Percentiles rank a stretch among this genome's conserved stretches.
phyloP scores from a whole-genome alignment of 2,329 filamentous ascomycete species.

The Meredithiella fracta region DNA sequence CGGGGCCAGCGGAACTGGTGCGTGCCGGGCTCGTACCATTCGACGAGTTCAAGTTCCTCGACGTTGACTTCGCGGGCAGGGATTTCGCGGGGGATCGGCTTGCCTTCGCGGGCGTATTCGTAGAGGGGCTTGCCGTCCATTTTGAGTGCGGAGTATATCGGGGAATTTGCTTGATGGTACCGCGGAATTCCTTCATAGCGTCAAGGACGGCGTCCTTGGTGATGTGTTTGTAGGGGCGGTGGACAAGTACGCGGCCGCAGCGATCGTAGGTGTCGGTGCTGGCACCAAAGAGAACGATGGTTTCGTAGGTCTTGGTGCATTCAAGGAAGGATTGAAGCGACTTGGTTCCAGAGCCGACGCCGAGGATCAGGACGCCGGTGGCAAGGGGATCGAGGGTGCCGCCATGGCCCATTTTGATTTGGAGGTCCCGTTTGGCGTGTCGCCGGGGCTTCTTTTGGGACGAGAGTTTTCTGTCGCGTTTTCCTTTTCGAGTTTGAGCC shows the following conservation, averaged over 20 bases:
- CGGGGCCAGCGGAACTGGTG: conserved; percentile 68
- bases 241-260: conserved; percentile 64
- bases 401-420: conserved; percentile 90
- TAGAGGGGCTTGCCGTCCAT: conserved; percentile 90
- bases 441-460: conserved; percentile 43
- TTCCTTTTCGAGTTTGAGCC: conserved; percentile 48
- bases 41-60: conserved; percentile 57
- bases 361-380: conserved; percentile 79
- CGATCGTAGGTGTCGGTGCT: conserved; percentile 87
- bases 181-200: conserved; percentile 57
- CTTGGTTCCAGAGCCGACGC: conserved; percentile 79
- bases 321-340: conserved; percentile 58
- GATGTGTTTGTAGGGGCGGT: conserved; percentile 61
- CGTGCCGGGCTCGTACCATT: conserved; percentile 69
- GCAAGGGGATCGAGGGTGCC: conserved; percentile 90
- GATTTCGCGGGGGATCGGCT: conserved; percentile 71
- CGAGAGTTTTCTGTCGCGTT: conserved; percentile 38
- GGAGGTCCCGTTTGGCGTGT: conserved; percentile 39
- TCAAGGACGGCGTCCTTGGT: conserved; percentile 64
- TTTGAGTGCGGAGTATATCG: conserved; percentile 82
- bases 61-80: conserved; percentile 66
- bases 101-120: conserved; percentile 85
- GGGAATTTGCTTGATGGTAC: conserved; percentile 81
- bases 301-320: conserved; percentile 89
- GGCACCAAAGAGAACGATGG: conserved; percentile 74